Base-by-base conservation (phyloP, 352 stramenopile species). In the Pythium sukuiense region DNA sequence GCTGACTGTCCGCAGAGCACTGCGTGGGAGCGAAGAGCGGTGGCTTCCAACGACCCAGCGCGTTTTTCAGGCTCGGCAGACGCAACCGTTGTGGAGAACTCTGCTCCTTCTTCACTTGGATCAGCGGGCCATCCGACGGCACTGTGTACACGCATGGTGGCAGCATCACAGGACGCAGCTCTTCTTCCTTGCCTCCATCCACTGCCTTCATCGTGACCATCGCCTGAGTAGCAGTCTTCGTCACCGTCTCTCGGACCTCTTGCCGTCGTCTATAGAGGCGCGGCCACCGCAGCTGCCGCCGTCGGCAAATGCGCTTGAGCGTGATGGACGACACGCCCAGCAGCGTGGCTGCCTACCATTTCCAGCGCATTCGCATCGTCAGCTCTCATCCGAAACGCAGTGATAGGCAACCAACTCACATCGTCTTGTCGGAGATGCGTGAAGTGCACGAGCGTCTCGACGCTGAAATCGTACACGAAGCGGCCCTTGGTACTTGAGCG, bases 251-350 rank as follows among this genome's bases (percentile, higher is more conserved):
- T 0, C 26, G 49, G 5, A 30, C 46, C 11, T 20, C 50, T 26
- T 59, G 13, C 0, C 46, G n/a, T 35, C 59, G 57, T 41, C 45
- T 53, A 18, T 55, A 37, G 6, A 60, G 60, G 48, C 85, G 87
- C 18, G 78, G 72, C 81, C 81, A 90, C 1, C 70, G 70, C 48
- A 88, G 79, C 27, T 79, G 59, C 14, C 30, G 71, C 2, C 74
- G 67, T 5, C 81, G 52, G 50, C 81, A 90, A 50, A 76, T 87
- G 57, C 79, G 81, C 73, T 88, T 89, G 64, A 90, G 76, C 6
- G 82, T 89, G 75, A 90, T 85, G 8, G 79, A 64, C 4, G 81
- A 66, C 16, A 88, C 74, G 1, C 63, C 65, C 0, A 90, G 71
- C 0, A 59, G 50, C 27, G 56, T 71, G 18, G 81, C 81, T 3